Conservation (phyloP, 2,329 filamentous ascomycete genomes). For the Ambrosiella cleistominuta region DNA sequence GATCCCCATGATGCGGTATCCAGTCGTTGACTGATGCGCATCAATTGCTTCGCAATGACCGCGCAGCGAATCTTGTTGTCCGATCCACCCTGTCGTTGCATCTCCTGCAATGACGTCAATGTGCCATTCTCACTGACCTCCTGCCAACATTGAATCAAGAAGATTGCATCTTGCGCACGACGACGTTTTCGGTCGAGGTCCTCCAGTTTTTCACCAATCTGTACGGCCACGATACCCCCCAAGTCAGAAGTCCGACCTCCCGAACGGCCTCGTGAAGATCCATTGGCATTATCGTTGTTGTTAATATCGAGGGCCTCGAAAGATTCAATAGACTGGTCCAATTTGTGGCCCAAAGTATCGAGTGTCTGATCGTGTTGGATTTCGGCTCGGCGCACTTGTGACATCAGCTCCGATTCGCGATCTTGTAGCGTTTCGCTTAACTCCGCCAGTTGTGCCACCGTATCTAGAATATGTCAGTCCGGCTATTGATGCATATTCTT, state of each 20-base stretch:
- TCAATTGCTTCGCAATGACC: slow-evolving; percentile 78
- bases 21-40: slow-evolving; percentile 83
- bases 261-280: slow-evolving; percentile 25
- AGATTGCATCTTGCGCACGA: slow-evolving; percentile 80
- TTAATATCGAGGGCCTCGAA: slow-evolving; percentile 82
- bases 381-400: slow-evolving; percentile 79
- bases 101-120: slow-evolving; percentile 71
- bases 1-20: slow-evolving; percentile 59
- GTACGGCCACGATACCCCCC: slow-evolving; percentile 58
- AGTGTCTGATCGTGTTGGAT: slow-evolving; percentile 82
- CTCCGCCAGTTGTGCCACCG: slow-evolving; percentile 47
- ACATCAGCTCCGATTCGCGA: slow-evolving; percentile 77
- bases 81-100: slow-evolving; percentile 65
- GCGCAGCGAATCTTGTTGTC: slow-evolving; percentile 91
- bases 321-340: slow-evolving; percentile 79
- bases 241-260: slow-evolving; percentile 3
- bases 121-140: slow-evolving; percentile 85
- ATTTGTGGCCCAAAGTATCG: slow-evolving; percentile 68
- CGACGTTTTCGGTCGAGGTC: slow-evolving; percentile 85
- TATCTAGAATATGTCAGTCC: slow-evolving; percentile 25
- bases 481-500: not conserved
- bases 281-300: slow-evolving; percentile 26
- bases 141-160: slow-evolving; percentile 90
- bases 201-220: slow-evolving; percentile 85
- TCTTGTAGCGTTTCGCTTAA: slow-evolving; percentile 73